These are phyloP conservation scores for Magnolia sinica DNA, from an alignment of 164 flowering plant genomes.

Conservation along the genomic window DNA sequence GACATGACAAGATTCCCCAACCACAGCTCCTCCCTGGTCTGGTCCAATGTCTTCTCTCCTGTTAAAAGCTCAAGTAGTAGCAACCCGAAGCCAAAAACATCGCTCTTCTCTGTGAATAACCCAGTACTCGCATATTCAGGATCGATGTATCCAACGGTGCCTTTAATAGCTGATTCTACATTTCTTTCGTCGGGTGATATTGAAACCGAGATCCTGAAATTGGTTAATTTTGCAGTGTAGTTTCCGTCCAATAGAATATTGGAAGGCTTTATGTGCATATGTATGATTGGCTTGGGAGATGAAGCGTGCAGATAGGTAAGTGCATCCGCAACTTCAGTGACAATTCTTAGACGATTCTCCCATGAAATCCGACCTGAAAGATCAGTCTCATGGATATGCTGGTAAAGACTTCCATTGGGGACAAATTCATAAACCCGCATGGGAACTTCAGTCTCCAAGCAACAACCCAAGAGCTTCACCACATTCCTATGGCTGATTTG, in stretches of 20 bases:
- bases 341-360: constrained; percentile 50
- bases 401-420: constrained; percentile 51
- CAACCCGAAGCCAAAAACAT: constrained; percentile 62
- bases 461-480: constrained; percentile 58
- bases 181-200: constrained; percentile 50
- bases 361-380: constrained; percentile 28
- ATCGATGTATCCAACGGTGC: constrained; percentile 65
- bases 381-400: constrained; percentile 41
- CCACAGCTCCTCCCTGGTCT: not conserved
- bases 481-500: constrained; percentile 40
- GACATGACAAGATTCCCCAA: not conserved
- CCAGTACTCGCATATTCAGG: constrained; percentile 55
- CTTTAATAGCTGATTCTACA: constrained; percentile 54
- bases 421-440: constrained; percentile 57
- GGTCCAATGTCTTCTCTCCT: constrained; percentile 28
- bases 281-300: constrained; percentile 51
- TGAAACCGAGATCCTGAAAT: constrained; percentile 56
- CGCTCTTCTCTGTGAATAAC: constrained; percentile 60
- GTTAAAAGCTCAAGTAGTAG: constrained; percentile 62
- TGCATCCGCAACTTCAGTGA: constrained; percentile 56
- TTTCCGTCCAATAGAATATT: constrained; percentile 55
- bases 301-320: constrained; percentile 59
- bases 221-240: constrained; percentile 50
- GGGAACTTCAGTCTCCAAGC: constrained; percentile 52
- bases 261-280: constrained; percentile 56